Conservation (phyloP, 495 filamentous ascomycete genomes). For the Podospora australis region DNA sequence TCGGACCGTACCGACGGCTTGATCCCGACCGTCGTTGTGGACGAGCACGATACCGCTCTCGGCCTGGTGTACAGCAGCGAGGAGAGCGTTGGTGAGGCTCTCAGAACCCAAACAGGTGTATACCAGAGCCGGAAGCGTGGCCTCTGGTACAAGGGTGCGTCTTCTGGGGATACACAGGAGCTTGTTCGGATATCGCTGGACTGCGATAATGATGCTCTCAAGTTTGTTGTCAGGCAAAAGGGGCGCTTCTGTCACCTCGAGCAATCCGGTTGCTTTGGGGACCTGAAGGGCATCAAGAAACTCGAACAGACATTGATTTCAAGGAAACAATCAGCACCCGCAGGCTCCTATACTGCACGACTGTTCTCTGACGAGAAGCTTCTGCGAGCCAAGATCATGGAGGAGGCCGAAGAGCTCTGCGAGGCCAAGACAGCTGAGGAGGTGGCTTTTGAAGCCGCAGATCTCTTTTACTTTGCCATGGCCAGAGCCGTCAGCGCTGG, state of each 20-base stretch:
- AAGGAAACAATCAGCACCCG: slow-evolving; percentile 73
- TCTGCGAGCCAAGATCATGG: slow-evolving; percentile 91
- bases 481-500: slow-evolving; percentile 80
- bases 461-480: slow-evolving; percentile 91
- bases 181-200: slow-evolving; percentile 77
- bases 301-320: slow-evolving; percentile 77
- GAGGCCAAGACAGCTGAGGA: slow-evolving; percentile 74
- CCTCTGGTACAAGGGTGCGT: slow-evolving; percentile 94
- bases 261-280: slow-evolving; percentile 85
- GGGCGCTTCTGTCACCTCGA: slow-evolving; percentile 94
- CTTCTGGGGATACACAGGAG: slow-evolving; percentile 87
- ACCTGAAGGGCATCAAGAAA: slow-evolving; percentile 69
- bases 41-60: slow-evolving; percentile 78
- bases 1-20: slow-evolving; percentile 83
- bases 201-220: slow-evolving; percentile 88
- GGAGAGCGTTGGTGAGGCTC: slow-evolving; percentile 79
- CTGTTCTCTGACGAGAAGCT: slow-evolving; percentile 89
- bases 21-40: slow-evolving; percentile 79
- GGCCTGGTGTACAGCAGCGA: slow-evolving; percentile 90
- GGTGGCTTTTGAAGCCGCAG: slow-evolving; percentile 87
- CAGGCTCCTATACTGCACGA: slow-evolving; percentile 86
- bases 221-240: slow-evolving; percentile 82
- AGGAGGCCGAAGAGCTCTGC: slow-evolving; percentile 93
- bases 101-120: slow-evolving; percentile 83
- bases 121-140: slow-evolving; percentile 94